Percentiles rank a stretch among this genome's conserved stretches.
phyloP scores from a whole-genome alignment of 1,139 yeast species.

The Meyerozyma carpophila region DNA sequence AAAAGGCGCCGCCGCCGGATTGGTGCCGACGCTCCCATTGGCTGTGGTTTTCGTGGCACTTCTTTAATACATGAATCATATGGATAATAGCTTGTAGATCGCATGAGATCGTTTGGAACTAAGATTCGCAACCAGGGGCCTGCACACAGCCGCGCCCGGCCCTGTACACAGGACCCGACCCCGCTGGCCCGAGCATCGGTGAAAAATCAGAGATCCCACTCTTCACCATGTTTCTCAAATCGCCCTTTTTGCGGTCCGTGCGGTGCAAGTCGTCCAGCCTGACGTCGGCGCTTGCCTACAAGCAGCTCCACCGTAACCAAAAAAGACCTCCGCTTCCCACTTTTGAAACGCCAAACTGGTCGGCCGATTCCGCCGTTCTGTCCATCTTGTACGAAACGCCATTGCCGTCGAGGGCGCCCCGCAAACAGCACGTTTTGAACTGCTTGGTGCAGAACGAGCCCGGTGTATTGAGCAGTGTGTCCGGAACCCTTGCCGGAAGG shows the following conservation, averaged over 20 bases:
- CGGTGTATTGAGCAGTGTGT: slow-evolving; percentile 88
- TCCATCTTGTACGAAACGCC: slow-evolving; percentile 95
- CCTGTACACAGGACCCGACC: background rate
- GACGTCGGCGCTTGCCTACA: slow-evolving; percentile 94
- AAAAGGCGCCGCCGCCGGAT: too few species aligned
- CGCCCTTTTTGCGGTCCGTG: slow-evolving; percentile 7
- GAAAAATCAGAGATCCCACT: background rate
- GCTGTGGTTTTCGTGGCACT: too few species aligned
- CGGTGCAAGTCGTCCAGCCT: slow-evolving; percentile 46
- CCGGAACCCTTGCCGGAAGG: slow-evolving; percentile 95
- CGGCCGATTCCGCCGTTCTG: slow-evolving; percentile 92
- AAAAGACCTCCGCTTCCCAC: slow-evolving; percentile 91
- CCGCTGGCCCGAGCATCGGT: background rate
- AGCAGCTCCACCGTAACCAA: slow-evolving; percentile 80
- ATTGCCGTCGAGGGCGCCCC: slow-evolving; percentile 58
- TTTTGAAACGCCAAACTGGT: slow-evolving; percentile 92
- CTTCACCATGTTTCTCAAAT: background rate
- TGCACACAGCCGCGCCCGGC: too few species aligned
- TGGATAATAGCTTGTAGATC: too few species aligned
- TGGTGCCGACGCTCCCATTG: too few species aligned
- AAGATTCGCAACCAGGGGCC: too few species aligned
- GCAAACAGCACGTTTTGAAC: slow-evolving; percentile 84
- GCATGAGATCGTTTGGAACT: too few species aligned
- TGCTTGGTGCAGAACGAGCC: slow-evolving; percentile 98
- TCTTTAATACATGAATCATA: too few species aligned